Base-by-base conservation (phyloP, 176 grass and related monocot genomes). In the Triticum dicoccoides region DNA sequence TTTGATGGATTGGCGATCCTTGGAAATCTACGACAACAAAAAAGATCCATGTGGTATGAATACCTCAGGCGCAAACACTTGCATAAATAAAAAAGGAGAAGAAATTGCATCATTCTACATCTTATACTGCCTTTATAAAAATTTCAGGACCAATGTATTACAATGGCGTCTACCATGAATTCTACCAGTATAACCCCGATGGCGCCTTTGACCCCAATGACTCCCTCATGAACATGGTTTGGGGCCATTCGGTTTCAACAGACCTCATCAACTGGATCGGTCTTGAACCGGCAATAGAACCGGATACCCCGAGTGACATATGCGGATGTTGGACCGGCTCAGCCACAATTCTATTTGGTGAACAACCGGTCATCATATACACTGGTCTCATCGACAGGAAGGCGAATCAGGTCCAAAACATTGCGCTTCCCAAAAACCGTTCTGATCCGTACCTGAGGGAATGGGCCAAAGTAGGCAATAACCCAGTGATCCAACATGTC, bases 31-130 rank as follows among this genome's bases (percentile, higher is more conserved):
- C 37, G 39, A 69, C 33, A 65, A 87, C 71, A 73, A 79, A 69
- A 78, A 86, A 98, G 96, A 98, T 90, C 96, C 96, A 86, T 95
- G 95, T 86, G 96, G 96, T 98, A 95, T 41, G 79, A 62, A 66
- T 69, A 23, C 80, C 25, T 76, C 32, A 52, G 27, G 13, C 20
- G 10, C 17, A 39, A 79, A 64, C 8, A 32, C 2, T 25, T 21
- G 9, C 58, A 0, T 21, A 73, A 66, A 54, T 24, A 61, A 49
- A 79, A 79, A 17, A 39, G 72, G 64, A 76, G 32, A 73, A 65
- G 73, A 62, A 80, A 25, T n/a, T 87, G 27, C 63, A 14, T 15
- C 11, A 39, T 84, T 59, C 23, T 44, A 34, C 20, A 88, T 59
- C 70, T 47, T 13, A 68, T n/a, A 37, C 4, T 39, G 33, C 29